These are phyloP conservation scores for Annulohypoxylon moriforme DNA, from an alignment of 495 filamentous ascomycete genomes.

Conservation along the genomic window DNA sequence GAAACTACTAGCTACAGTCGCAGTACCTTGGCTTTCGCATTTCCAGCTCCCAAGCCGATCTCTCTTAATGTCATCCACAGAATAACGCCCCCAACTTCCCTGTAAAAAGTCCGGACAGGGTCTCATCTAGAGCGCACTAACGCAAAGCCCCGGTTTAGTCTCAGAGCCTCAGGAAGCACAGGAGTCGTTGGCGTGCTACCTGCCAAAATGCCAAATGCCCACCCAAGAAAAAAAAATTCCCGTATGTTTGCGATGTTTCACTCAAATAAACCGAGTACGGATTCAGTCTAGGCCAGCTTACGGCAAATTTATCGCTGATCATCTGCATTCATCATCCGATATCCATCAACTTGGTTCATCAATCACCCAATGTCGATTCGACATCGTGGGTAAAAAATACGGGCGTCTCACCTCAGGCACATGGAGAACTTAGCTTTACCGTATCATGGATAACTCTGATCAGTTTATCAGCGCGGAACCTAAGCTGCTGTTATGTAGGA, in stretches of 20 bases:
- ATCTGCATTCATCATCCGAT: conserved; percentile 40
- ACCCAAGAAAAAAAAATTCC: conserved; percentile 2
- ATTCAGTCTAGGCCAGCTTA: conserved; percentile 8
- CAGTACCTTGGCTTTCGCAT: conserved; percentile 25
- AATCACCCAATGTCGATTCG: conserved; percentile 24
- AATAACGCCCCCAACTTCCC: conserved; percentile 18
- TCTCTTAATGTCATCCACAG: conserved; percentile 18
- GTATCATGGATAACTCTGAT: too few relatives aligned
- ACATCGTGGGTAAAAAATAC: conserved; percentile 9
- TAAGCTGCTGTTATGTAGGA: not conserved
- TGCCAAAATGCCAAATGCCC: not conserved
- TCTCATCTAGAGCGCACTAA: conserved; percentile 18
- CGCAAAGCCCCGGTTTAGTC: conserved; percentile 28
- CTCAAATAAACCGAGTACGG: conserved; percentile 17
- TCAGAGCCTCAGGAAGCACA: conserved; percentile 38
- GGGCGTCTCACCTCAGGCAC: not conserved
- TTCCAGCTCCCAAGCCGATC: conserved; percentile 27
- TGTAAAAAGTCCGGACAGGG: conserved; percentile 17
- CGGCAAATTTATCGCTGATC: conserved; percentile 24
- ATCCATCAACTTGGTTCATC: conserved; percentile 21
- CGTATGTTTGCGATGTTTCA: conserved; percentile 23
- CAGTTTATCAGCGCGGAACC: not conserved
- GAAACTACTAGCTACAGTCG: not conserved
- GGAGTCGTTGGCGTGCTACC: conserved; percentile 6
- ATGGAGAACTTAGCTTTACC: too few relatives aligned